A percentile compares a stretch with the other conserved stretches of the same genome.
phyloP scores from a whole-genome alignment of 1,139 yeast species.

The Candida sp. region DNA sequence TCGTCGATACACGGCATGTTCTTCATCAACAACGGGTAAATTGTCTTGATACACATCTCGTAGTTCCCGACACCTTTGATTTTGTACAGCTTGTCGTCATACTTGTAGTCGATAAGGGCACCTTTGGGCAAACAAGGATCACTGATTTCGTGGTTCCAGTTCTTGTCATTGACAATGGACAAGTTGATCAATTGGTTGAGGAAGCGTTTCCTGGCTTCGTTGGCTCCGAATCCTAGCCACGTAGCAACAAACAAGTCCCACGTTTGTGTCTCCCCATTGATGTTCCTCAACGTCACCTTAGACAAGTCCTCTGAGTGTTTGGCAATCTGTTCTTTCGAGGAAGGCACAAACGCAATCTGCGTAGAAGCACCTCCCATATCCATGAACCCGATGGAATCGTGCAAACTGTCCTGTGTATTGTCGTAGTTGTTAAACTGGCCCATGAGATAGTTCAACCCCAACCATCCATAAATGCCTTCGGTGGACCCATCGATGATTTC shows the following conservation, averaged over 20 bases:
- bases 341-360: conserved; percentile 80
- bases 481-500: conserved; percentile 81
- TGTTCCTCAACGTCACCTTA: conserved; percentile 55
- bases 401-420: conserved; percentile 24
- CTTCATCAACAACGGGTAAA: conserved; percentile 72
- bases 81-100: conserved; percentile 48
- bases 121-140: conserved; percentile 80
- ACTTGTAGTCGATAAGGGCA: conserved; percentile 42
- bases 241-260: conserved; percentile 83
- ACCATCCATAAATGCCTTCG: conserved; percentile 85
- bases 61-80: conserved; percentile 71
- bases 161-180: conserved; percentile 24
- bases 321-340: conserved; percentile 49
- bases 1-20: conserved; percentile 74
- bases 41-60: conserved; percentile 65
- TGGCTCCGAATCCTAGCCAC: conserved; percentile 88
- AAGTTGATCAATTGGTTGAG: conserved; percentile 51
- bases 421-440: conserved; percentile 56
- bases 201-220: conserved; percentile 73
- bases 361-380: conserved; percentile 94
- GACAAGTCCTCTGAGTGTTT: conserved; percentile 70
- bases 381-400: conserved; percentile 78
- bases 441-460: conserved; percentile 70
- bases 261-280: conserved; percentile 62
- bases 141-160: conserved; percentile 31